Conservation (phyloP, 2,329 filamentous ascomycete species). For the Zalaria sp. region DNA sequence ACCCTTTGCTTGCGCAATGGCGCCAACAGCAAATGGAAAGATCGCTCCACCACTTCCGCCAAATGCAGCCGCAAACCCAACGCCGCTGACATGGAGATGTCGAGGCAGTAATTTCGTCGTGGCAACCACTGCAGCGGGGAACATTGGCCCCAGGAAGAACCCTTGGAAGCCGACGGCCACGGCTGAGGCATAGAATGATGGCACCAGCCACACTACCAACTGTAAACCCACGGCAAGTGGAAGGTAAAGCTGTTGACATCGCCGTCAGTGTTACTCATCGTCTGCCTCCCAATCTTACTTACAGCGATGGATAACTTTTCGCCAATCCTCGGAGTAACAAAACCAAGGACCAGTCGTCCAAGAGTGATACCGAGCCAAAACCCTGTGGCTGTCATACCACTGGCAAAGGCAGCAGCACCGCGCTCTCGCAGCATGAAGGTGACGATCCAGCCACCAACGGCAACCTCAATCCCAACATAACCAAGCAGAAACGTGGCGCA, state of each 20-base stretch:
- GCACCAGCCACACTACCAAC: slow-evolving; percentile 70
- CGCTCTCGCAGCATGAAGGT: slow-evolving; percentile 76
- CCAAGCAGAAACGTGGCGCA: slow-evolving; percentile 59
- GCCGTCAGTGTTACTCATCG: no score
- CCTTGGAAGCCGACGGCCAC: slow-evolving; percentile 59
- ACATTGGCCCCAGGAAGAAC: slow-evolving; percentile 68
- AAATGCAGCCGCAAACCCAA: slow-evolving; percentile 68
- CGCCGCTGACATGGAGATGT: slow-evolving; percentile 62
- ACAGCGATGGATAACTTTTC: slow-evolving; percentile 46
- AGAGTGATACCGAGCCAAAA: slow-evolving; percentile 77
- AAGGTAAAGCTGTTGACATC: slow-evolving; percentile 41
- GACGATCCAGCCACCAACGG: slow-evolving; percentile 67
- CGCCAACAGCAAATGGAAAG: slow-evolving; percentile 52
- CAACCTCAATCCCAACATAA: slow-evolving; percentile 69
- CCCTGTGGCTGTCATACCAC: slow-evolving; percentile 62
- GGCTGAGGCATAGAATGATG: slow-evolving; percentile 58
- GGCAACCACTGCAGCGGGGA: slow-evolving; percentile 59
- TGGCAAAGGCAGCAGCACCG: slow-evolving; percentile 51
- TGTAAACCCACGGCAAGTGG: slow-evolving; percentile 48
- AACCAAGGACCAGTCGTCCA: slow-evolving; percentile 58
- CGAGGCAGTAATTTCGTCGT: slow-evolving; percentile 61
- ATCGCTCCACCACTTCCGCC: slow-evolving; percentile 59
- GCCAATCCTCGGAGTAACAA: slow-evolving; percentile 59
- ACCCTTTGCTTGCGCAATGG: slow-evolving; percentile 48
- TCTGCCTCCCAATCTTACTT: slow-evolving; percentile 6